Evolutionary conservation across 129 eudicot species (phyloP), one percentile per base, ranked within the genome.

Genomic region (Arctium lappa): DNA sequence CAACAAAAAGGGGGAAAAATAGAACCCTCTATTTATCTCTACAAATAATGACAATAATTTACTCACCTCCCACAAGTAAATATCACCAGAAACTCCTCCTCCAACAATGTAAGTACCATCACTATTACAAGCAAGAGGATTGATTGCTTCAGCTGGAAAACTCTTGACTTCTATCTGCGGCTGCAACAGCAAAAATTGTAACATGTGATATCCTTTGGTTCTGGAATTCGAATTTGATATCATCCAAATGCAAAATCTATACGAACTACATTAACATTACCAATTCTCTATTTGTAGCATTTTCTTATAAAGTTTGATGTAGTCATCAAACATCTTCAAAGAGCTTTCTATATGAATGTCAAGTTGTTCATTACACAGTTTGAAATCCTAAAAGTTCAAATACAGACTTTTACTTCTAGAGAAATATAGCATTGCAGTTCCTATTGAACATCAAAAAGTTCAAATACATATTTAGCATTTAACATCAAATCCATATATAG

Each of bases 151-250:
- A 0, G 97, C 92, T 1, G 97, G 98, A 83, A 94, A 94, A 79
- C 98, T 91, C 90, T 91, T 94, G 2, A 92, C 94, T 87, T 92
- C 96, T 40, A 85, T 90, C 84, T 91, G 97, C 79, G 98, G 96
- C 97, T 94, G 91, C 84, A 83, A 60, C 40, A 33, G 30, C 8
- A 72, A 80, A 79, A 33, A 10, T 13, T 3, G 38, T 16, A 72
- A 72, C 68, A 72, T 39, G 29, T 11, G 3, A 56, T 60, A 32
- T 18, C 13, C 71, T 22, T 27, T 22, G 66, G 27, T 56, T 15
- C 66, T 60, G 13, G 33, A 66, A 66, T 27, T 66, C 33, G 27
- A 66, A 22, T 29, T 66, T 66, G 32, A 66, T 7, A 66, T 18
- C 22, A 60, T 11, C 68, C 29, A 62, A 12, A 36, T 34, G 72